phyloP scores from a whole-genome alignment of 257 asterid genomes.

The Scutellaria minor region DNA sequence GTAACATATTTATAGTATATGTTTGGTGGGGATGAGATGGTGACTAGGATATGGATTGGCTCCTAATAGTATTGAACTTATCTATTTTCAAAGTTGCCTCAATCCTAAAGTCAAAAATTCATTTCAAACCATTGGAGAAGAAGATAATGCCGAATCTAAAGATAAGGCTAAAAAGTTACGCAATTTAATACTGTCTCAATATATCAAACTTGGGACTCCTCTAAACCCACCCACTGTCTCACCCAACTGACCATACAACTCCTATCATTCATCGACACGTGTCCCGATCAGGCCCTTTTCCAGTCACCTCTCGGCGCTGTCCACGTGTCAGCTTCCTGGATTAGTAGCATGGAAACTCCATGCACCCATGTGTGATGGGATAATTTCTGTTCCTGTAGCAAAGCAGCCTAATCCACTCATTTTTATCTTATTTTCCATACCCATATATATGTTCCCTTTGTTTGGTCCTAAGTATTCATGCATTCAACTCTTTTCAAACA shows the following conservation, averaged over 20 bases:
- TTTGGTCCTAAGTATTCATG: slow-evolving; percentile 35
- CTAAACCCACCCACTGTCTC: slow-evolving; percentile 16
- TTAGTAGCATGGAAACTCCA: slow-evolving; percentile 7
- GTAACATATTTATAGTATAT: background rate
- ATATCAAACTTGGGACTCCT: slow-evolving; percentile 32
- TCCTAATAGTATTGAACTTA: slow-evolving; percentile 46
- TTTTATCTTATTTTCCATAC: slow-evolving; percentile 23
- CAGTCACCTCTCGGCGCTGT: background rate
- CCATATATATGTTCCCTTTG: slow-evolving; percentile 36
- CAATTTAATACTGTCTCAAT: slow-evolving; percentile 30
- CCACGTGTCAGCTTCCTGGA: slow-evolving; percentile 41
- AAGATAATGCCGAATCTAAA: slow-evolving; percentile 64
- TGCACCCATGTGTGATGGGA: slow-evolving; percentile 26
- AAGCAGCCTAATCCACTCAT: slow-evolving; percentile 48
- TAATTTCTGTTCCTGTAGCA: slow-evolving; percentile 34
- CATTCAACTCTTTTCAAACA: background rate
- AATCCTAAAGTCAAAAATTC: slow-evolving; percentile 47
- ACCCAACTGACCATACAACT: slow-evolving; percentile 24
- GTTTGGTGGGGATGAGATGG: slow-evolving; percentile 34
- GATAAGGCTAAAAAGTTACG: slow-evolving; percentile 55
- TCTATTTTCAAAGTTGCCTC: slow-evolving; percentile 43
- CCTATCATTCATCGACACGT: slow-evolving; percentile 13
- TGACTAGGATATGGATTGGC: slow-evolving; percentile 56
- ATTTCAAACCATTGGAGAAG: slow-evolving; percentile 54
- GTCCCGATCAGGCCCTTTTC: slow-evolving; percentile 16